phyloP scores from a whole-genome alignment of 148 eudicot genomes.

The Vaccinium darrowii region DNA sequence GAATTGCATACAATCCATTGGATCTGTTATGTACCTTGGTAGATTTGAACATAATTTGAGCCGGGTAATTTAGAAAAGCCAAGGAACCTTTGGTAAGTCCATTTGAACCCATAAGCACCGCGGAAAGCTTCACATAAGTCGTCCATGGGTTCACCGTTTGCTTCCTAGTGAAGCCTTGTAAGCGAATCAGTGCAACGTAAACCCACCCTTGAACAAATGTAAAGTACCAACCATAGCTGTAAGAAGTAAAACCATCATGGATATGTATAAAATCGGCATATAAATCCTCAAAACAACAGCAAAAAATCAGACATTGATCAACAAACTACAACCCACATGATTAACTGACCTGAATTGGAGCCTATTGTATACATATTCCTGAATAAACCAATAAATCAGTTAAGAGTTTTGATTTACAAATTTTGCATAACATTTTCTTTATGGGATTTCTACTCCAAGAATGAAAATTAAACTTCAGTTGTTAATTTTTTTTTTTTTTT shows the following conservation, averaged over 20 bases:
- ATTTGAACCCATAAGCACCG: slow-evolving; percentile 92
- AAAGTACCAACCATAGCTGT: slow-evolving; percentile 97
- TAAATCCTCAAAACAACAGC: not conserved
- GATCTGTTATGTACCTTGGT: slow-evolving; percentile 71
- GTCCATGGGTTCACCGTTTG: slow-evolving; percentile 98
- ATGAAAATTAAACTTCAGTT: slow-evolving; percentile 2
- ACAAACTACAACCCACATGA: slow-evolving; percentile 7
- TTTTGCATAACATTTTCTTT: not conserved
- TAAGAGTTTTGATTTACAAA: not conserved
- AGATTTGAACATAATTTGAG: slow-evolving; percentile 95
- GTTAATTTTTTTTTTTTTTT: no score
- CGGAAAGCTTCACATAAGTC: slow-evolving; percentile 79
- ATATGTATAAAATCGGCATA: not conserved
- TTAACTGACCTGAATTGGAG: slow-evolving; percentile 74
- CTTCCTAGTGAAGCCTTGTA: slow-evolving; percentile 85
- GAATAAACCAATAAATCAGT: slow-evolving; percentile 25
- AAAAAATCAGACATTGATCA: not conserved
- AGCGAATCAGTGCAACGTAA: slow-evolving; percentile 61
- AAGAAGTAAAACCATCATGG: slow-evolving; percentile 3
- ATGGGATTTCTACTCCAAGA: slow-evolving; percentile 12
- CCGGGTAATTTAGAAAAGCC: slow-evolving; percentile 93
- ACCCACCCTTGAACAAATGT: slow-evolving; percentile 97
- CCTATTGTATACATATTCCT: slow-evolving; percentile 94
- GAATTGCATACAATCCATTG: not conserved
- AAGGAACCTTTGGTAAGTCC: slow-evolving; percentile 95